Base-by-base conservation (phyloP, 2,329 filamentous ascomycete genomes). In the Akanthomyces uredinophilus region DNA sequence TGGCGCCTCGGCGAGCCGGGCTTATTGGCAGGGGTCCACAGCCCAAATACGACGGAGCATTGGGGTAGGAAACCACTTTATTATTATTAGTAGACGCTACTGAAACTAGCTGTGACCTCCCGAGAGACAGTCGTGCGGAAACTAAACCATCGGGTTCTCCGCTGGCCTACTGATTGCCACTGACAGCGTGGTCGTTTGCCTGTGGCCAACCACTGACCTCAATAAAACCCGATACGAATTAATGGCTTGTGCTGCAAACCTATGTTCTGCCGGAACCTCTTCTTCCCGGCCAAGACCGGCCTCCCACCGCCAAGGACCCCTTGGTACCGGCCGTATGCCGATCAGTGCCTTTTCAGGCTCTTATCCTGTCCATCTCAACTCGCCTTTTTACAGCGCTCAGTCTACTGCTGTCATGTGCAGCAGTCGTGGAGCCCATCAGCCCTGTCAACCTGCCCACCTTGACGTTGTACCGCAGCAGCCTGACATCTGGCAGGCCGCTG, bases 1-100 rank as follows among this genome's bases (percentile, higher is more conserved):
- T 13, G 39, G 52, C 51, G 35, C 35, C 52, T 43, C 24, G 52
- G 52, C 52, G n/a, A 8, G 52, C 32, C 16, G 13, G 32, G 20
- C 13, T 47, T 20, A 20, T 5, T 27, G 44, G 22, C 44, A 49
- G 46, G 46, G 47, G 47, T 50, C 47, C 47, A 50, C 47, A 16
- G 47, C 51, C 51, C 65, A 66, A 44, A 69, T 62, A 44, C 67
- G 65, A 29, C 27, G 27, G 69, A n/a, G 65, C 22, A 65, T 62
- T 4, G 50, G 54, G 16, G 65, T 61, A 63, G 66, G 64, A 50
- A 63, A 50, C n/a, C 22, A 29, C 16, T 29, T 29, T 49, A n/a
- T n/a, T n/a, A n/a, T n/a, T n/a, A n/a, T n/a, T n/a, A n/a, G n/a
- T n/a, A 32, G 27, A 22, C n/a, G 49, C 35, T 52, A 52, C 39